Evolutionary conservation across 345 rosid species (phyloP), one percentile per base, ranked within the genome.

Genomic region (Eucalyptus shirleyi): DNA sequence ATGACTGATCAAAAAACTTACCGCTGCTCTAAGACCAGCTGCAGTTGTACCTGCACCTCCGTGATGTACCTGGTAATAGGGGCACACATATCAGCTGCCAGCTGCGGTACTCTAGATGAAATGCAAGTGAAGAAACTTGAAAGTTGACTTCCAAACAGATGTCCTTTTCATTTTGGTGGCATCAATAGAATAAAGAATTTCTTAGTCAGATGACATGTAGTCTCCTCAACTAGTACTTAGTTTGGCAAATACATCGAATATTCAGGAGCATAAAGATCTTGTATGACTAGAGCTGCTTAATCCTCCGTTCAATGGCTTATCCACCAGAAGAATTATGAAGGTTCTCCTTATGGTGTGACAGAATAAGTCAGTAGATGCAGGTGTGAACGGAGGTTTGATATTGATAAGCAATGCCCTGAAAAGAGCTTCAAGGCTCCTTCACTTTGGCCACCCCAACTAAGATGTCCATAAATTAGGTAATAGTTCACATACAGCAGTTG

Each of bases 1-100:
- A 34, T 19, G 13, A 19, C 82, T 3, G 7, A 34, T 72, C 82
- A 34, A 34, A 18, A 72, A 72, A 65, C 44, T 93, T 95, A 94
- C 96, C 26, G 94, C 96, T 55, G 96, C 96, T 92, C 90, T 95
- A 55, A 95, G 95, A 89, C 95, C 96, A 87, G 96, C 95, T n/a
- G 96, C 95, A 60, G 96, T 94, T 88, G 96, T 94, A 59, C 95
- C 95, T 88, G 95, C 95, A 59, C 94, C 94, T 12, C 96, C 95
- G 50, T 95, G 96, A 91, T 94, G 96, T 65, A 95, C 93, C 96
- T 93, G 90, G 32, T 86, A 53, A 86, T 32, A 19, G 34, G 51
- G 44, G 44, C 44, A 9, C 82, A 18, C 53, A 45, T 14, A 26
- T 44, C 53, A 85, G 55, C 26, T 26, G 49, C 55, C 24, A 85